Evolutionary conservation across 768 basidiomycete genomes (phyloP).

Genomic region (Filobasidium floriforme): DNA sequence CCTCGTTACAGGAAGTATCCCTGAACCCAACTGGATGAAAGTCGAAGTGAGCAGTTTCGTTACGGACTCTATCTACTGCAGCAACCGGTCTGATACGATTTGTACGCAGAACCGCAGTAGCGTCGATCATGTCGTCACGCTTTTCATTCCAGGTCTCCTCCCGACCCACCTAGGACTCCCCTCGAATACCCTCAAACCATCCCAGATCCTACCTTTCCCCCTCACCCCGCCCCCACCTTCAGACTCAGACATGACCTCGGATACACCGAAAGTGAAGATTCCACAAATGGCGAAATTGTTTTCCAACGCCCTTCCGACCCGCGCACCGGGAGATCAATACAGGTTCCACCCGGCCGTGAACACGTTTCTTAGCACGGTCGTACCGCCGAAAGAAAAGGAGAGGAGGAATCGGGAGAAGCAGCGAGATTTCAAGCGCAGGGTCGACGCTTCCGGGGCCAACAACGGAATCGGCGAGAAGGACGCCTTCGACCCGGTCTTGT

Average conservation of each 20-base stretch:
- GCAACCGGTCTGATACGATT: constrained; percentile 5
- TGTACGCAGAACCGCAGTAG: constrained; percentile 58
- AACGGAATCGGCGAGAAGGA: background rate
- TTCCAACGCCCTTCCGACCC: constrained; percentile 85
- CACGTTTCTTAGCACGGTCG: constrained; percentile 70
- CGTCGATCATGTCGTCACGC: constrained; percentile 67
- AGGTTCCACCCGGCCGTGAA: constrained; percentile 79
- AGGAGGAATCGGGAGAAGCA: constrained; percentile 48
- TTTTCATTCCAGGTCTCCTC: constrained; percentile 81
- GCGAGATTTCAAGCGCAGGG: constrained; percentile 27
- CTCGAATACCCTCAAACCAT: constrained; percentile 50
- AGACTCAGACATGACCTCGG: constrained; percentile 21
- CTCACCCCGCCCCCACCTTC: constrained; percentile 42
- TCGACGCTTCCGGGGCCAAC: constrained; percentile 25
- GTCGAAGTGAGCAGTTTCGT: constrained; percentile 56
- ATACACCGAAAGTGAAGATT: constrained; percentile 45
- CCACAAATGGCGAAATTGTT: constrained; percentile 63
- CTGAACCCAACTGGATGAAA: constrained; percentile 78
- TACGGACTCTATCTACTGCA: constrained; percentile 3
- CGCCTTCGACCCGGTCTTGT: constrained; percentile 59
- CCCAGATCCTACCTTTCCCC: constrained; percentile 54
- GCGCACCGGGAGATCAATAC: constrained; percentile 79
- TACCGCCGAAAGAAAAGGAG: constrained; percentile 73
- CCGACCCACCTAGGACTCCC: constrained; percentile 61
- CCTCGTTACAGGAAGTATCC: constrained; percentile 62